Evolutionary conservation across 2,329 filamentous ascomycete genomes (phyloP), one percentile per base, ranked within the genome.

Genomic region (Fusarium liriodendri): DNA sequence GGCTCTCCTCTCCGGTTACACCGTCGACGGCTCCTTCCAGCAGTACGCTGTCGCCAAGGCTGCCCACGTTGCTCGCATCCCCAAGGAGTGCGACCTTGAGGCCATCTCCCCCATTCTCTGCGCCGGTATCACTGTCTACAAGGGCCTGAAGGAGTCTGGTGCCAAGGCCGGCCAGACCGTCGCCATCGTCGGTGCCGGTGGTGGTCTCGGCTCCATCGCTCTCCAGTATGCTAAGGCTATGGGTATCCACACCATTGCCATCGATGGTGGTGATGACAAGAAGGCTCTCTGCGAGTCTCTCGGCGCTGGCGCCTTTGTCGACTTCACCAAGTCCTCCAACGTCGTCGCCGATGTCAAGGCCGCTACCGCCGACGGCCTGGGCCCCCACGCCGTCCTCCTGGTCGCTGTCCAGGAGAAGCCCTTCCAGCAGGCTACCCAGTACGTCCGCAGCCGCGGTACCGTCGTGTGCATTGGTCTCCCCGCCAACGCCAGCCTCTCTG

Each of bases 381-480:
- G 96, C 62, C 95, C 95, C 6, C 93, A 97, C 79, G 95, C 95
- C 42, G 95, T 96, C 71, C 87, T 98, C 75, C 88, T 98, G 52
- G 90, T 98, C 70, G 95, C 96, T 71, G 95, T 94, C 62, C 90
- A 88, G 78, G 95, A 98, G 89, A 94, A 93, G 87, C 96, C 96
- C 63, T 98, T 98, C 91, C 95, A 98, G 86, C 95, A 98, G 86
- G 96, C 96, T 47, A 91, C 94, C 57, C 92, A 90, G 84, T 98
- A 98, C 84, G 92, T 98, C 72, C 93, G 96, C 69, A 89, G 94
- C 65, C 91, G 91, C 70, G 96, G 96, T 69, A 89, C 90, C 42
- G 93, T 98, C 80, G 90, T 98, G 72, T 96, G 94, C 84, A 97
- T 98, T 79, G 96, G 95, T 80, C 87, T 98, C 29, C 96, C 96